These are phyloP conservation scores for Cicer chorassanicum DNA, from an alignment of 306 rosid species.

Conservation along the genomic window DNA sequence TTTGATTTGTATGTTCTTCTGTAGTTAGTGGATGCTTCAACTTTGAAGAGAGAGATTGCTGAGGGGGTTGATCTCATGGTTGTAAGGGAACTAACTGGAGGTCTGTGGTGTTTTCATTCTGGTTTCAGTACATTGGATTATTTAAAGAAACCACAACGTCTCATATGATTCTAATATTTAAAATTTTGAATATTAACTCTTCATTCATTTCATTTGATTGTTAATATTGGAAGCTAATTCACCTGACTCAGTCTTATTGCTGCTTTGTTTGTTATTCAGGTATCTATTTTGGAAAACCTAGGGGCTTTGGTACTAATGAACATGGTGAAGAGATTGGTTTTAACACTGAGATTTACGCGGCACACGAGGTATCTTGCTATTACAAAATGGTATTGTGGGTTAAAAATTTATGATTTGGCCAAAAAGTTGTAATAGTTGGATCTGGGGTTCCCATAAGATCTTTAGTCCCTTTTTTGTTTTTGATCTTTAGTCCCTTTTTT, in stretches of 20 bases:
- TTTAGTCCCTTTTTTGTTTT: not conserved
- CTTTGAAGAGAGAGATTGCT: constrained; percentile 84
- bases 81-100: constrained; percentile 95
- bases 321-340: constrained; percentile 82
- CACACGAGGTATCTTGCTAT: constrained; percentile 63
- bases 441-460: constrained; percentile 10
- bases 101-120: constrained; percentile 51
- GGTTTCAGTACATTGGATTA: not conserved
- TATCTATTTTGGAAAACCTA: constrained; percentile 90
- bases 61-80: constrained; percentile 96
- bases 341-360: constrained; percentile 83
- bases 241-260: constrained; percentile 5
- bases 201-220: constrained; percentile 6
- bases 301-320: constrained; percentile 75
- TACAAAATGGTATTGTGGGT: constrained; percentile 18
- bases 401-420: not conserved
- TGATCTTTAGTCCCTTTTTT: constrained; percentile 4
- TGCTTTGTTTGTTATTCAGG: constrained; percentile 54
- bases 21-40: constrained; percentile 88
- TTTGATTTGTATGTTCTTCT: constrained; percentile 36
- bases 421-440: constrained; percentile 4
- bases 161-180: not conserved
- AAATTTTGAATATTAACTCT: not conserved
- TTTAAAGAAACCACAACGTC: not conserved
- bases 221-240: constrained; percentile 7